Conservation (phyloP, 2,329 filamentous ascomycete genomes). For the Scytalidium sp. region DNA sequence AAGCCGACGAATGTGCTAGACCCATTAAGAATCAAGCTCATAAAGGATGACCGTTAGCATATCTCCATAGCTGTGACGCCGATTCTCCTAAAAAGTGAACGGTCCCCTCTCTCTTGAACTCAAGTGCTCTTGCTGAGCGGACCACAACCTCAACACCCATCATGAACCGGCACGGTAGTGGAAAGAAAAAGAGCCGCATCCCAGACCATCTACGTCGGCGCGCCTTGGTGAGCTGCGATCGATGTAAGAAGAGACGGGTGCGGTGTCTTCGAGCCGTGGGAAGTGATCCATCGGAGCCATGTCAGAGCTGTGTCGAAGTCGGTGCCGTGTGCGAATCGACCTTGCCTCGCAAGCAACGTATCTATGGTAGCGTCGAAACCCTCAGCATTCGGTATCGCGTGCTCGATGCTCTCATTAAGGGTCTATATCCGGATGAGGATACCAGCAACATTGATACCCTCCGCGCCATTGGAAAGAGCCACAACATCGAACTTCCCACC, state of each 20-base stretch:
- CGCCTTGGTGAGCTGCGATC: slow-evolving; percentile 33
- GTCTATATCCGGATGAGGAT: slow-evolving; percentile 37
- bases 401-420: slow-evolving; percentile 38
- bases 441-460: slow-evolving; percentile 34
- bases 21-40: no score
- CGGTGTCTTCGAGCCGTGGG: slow-evolving; percentile 27
- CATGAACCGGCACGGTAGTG: neutral
- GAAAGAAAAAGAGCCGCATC: slow-evolving; percentile 28
- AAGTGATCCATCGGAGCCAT: slow-evolving; percentile 26
- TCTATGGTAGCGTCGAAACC: slow-evolving; percentile 44
- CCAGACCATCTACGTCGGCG: slow-evolving; percentile 31
- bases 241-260: slow-evolving; percentile 33
- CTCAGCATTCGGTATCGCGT: slow-evolving; percentile 39
- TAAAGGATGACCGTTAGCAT: neutral
- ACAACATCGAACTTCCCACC: slow-evolving; percentile 34
- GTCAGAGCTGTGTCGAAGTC: slow-evolving; percentile 35
- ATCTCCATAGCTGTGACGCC: neutral
- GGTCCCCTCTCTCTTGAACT: no score
- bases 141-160: no score
- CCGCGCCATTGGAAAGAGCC: slow-evolving; percentile 35
- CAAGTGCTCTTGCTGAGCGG: no score
- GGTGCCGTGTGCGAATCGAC: slow-evolving; percentile 39
- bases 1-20: no score
- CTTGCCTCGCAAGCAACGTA: slow-evolving; percentile 39
- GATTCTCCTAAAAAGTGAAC: neutral